A percentile compares a stretch with the other conserved stretches of the same genome.
phyloP scores from a whole-genome alignment of 2,329 filamentous ascomycete species.

The Metarhizium brunneum region DNA sequence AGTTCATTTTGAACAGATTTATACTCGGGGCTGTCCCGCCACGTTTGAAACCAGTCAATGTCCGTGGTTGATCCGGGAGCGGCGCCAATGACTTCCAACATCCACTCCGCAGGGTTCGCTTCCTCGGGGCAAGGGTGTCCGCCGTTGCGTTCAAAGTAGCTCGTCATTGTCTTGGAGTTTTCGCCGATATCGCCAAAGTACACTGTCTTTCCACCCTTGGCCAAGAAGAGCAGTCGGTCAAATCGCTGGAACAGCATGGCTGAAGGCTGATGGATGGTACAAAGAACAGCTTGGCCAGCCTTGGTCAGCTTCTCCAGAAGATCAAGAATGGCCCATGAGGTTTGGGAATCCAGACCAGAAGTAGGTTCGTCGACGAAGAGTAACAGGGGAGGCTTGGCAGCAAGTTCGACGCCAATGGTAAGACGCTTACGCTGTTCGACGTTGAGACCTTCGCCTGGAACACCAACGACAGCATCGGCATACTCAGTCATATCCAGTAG shows the following conservation, averaged over 20 bases:
- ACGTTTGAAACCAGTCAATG: constrained; percentile 56
- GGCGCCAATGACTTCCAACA: constrained; percentile 55
- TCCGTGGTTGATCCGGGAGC: constrained; percentile 54
- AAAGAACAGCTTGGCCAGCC: constrained; percentile 86
- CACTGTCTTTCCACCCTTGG: constrained; percentile 65
- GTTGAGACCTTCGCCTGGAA: constrained; percentile 78
- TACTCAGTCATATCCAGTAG: constrained; percentile 85
- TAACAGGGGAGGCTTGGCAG: constrained; percentile 80
- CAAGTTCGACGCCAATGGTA: constrained; percentile 93
- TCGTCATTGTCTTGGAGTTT: constrained; percentile 56
- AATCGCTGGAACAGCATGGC: constrained; percentile 92
- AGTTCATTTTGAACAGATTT: constrained; percentile 46
- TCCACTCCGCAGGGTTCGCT: constrained; percentile 78
- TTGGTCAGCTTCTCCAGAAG: constrained; percentile 84
- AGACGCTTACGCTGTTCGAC: constrained; percentile 65
- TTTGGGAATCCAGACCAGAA: constrained; percentile 86
- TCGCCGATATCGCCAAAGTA: constrained; percentile 76
- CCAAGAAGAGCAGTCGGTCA: constrained; percentile 69
- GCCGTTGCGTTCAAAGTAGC: constrained; percentile 70
- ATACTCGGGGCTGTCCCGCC: constrained; percentile 51
- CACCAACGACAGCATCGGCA: constrained; percentile 82
- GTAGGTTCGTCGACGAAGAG: constrained; percentile 94
- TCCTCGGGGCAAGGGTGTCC: constrained; percentile 53
- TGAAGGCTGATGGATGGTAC: constrained; percentile 95
- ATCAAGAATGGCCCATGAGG: constrained; percentile 84